Conservation (phyloP, 306 rosid species). For the Lathyrus tuberosus region DNA sequence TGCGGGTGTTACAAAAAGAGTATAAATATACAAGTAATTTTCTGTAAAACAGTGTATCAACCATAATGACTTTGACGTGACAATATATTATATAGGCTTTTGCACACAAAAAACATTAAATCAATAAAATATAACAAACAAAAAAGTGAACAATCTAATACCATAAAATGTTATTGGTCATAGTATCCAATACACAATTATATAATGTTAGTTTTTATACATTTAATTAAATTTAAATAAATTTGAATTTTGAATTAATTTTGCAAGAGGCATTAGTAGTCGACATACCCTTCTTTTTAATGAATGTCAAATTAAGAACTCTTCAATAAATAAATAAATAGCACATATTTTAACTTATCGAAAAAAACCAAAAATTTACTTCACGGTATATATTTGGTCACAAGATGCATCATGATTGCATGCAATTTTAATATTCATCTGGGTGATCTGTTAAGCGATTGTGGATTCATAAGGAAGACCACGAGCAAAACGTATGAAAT, state of each 20-base stretch:
- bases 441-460: neutral
- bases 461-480: conserved; percentile 50
- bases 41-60: no score
- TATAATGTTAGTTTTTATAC: no score
- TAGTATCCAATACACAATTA: no score
- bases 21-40: no score
- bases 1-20: no score
- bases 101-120: no score
- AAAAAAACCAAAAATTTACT: neutral
- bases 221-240: neutral
- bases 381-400: neutral
- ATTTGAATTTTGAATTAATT: neutral
- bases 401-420: neutral
- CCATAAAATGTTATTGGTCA: no score
- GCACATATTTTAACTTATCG: neutral
- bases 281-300: no score
- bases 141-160: no score
- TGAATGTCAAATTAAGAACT: neutral
- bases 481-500: conserved; percentile 47
- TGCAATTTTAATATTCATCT: neutral
- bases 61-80: no score
- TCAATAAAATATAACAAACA: no score
- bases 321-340: neutral
- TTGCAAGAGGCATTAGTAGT: neutral
- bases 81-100: no score